Evolutionary conservation across 805 yeast species (phyloP), one percentile per base, ranked within the genome.

Genomic region (Huiozyma naganishii): DNA sequence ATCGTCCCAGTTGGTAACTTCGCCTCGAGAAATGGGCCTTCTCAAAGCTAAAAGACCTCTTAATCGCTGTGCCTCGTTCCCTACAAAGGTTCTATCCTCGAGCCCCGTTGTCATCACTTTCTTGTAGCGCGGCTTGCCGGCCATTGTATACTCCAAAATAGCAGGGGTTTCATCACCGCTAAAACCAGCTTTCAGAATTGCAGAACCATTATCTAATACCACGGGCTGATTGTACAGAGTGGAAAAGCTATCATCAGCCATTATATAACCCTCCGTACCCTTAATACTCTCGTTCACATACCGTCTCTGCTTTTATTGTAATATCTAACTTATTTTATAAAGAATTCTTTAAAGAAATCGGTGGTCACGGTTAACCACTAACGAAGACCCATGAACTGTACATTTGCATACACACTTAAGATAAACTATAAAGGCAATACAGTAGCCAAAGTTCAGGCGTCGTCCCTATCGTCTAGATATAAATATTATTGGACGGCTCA

Each of bases 111-210:
- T 80, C 2, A 94, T 84, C 90, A 84, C 75, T 55, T 84, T 80
- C 33, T 79, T 74, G 59, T 89, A 90, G 58, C 87, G 89, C 8
- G 95, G 90, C 45, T 80, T 67, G 5, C 97, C 97, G 3, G 86
- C 72, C 29, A 80, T 63, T 23, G 86, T 66, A 2, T 88, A 78
- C 29, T 78, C 76, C 51, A 70, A 71, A 38, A 74, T 62, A 53
- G 77, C 73, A 3, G 97, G 97, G 51, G 69, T 73, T 41, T 86
- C 92, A 51, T 84, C 94, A 23, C 97, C 96, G 0, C 96, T 95
- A 62, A 89, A 85, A 1, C 97, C 97, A 1, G 94, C 85, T 58
- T 87, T 83, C 43, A 89, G 68, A 34, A 73, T 72, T 1, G 95
- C 95, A 3, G 95, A 81, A 6, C 97, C 96, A 63, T 79, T 80